A percentile compares a stretch with the other conserved stretches of the same genome.
phyloP scores from a whole-genome alignment of 2,329 filamentous ascomycete genomes.

The Elsinoe perseae region DNA sequence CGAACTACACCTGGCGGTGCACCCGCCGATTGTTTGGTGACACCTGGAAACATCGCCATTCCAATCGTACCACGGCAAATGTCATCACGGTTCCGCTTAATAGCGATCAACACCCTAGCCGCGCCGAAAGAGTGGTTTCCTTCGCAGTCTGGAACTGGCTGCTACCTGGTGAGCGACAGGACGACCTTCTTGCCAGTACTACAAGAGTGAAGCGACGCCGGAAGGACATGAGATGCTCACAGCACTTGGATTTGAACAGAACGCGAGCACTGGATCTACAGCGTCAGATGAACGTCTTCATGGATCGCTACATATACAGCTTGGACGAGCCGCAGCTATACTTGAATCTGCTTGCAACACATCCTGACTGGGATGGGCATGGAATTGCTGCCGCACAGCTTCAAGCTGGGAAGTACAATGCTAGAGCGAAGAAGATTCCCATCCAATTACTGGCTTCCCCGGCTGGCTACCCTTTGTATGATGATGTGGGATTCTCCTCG shows the following conservation, averaged over 20 bases:
- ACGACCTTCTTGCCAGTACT: not conserved
- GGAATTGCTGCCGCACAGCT: slow-evolving; percentile 14
- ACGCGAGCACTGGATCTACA: not conserved
- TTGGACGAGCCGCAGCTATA: slow-evolving; percentile 11
- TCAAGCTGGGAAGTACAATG: not conserved
- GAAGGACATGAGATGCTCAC: not conserved
- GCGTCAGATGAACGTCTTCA: not conserved
- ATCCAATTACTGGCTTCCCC: slow-evolving; percentile 11
- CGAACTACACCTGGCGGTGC: slow-evolving; percentile 1
- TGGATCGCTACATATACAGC: not conserved
- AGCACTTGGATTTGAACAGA: not conserved
- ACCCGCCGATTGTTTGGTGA: not conserved
- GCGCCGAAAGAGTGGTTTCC: not conserved
- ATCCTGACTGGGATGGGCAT: slow-evolving; percentile 14
- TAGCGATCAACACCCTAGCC: not conserved
- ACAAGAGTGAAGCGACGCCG: not conserved
- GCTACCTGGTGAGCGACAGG: not conserved
- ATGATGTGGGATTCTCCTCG: not conserved
- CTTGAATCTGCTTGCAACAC: slow-evolving; percentile 14
- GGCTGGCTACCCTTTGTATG: slow-evolving; percentile 12
- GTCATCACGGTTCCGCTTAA: not conserved
- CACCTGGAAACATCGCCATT: not conserved
- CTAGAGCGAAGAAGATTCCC: not conserved
- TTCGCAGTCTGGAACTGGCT: not conserved
- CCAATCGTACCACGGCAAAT: not conserved